These are phyloP conservation scores for Eremochloa ophiuroides DNA, from an alignment of 176 grass and related monocot genomes.

Conservation along the genomic window DNA sequence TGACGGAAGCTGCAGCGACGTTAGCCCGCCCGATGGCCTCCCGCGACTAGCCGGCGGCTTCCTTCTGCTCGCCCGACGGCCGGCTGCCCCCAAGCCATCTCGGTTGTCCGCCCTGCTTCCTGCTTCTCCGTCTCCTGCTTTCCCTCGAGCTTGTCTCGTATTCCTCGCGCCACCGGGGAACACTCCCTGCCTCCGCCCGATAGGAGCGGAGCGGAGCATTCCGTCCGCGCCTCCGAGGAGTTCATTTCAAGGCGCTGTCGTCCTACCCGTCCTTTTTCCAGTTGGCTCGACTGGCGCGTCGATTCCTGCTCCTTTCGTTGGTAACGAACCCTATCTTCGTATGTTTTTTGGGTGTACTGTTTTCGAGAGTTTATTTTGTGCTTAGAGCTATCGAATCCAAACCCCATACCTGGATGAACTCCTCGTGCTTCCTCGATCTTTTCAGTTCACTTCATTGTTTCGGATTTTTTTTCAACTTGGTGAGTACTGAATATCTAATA, in stretches of 20 bases:
- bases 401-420: no score
- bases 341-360: neutral
- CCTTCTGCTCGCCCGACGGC: no score
- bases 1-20: no score
- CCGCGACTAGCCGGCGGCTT: no score
- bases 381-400: neutral
- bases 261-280: neutral
- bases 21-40: no score
- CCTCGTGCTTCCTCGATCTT: neutral
- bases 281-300: neutral
- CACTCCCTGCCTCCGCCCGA: neutral
- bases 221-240: neutral
- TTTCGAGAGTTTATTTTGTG: neutral
- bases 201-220: neutral
- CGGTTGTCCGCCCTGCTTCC: no score
- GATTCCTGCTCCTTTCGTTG: neutral
- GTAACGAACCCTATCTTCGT: neutral
- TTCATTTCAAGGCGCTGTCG: neutral
- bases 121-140: neutral
- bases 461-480: neutral
- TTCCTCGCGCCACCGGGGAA: neutral
- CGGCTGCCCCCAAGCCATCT: no score
- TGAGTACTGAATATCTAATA: neutral
- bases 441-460: neutral
- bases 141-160: neutral